phyloP scores from a whole-genome alignment of 345 rosid species.

The Moricandia moricandioides region DNA sequence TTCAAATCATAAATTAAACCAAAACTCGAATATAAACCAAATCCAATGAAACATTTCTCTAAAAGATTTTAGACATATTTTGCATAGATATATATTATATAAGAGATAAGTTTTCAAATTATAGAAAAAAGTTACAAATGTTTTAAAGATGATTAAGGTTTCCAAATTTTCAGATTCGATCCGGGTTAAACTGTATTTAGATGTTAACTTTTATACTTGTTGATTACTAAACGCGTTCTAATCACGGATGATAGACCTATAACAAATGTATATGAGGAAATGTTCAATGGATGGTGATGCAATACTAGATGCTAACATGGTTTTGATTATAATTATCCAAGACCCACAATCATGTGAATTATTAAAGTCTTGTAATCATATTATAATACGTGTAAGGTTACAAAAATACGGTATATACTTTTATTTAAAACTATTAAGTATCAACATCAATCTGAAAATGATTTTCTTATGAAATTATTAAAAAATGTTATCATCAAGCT shows the following conservation, averaged over 20 bases:
- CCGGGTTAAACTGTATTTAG: neutral
- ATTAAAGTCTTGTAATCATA: slow-evolving; percentile 4
- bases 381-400: slow-evolving; percentile 20
- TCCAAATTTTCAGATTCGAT: too few relatives aligned
- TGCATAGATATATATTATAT: too few relatives aligned
- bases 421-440: slow-evolving; percentile 10
- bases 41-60: too few relatives aligned
- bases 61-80: too few relatives aligned
- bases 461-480: slow-evolving; percentile 15
- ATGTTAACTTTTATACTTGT: neutral
- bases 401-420: slow-evolving; percentile 21
- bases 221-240: neutral
- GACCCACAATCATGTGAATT: slow-evolving; percentile 29
- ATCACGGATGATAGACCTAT: neutral
- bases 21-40: too few relatives aligned
- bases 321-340: neutral
- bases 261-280: neutral
- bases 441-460: slow-evolving; percentile 28
- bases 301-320: slow-evolving; percentile 15
- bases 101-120: too few relatives aligned
- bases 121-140: too few relatives aligned
- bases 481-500: slow-evolving; percentile 15
- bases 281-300: slow-evolving; percentile 27
- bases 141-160: too few relatives aligned
- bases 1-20: too few relatives aligned